Conservation (phyloP, 306 rosid genomes). For the Rosa multiflora region DNA sequence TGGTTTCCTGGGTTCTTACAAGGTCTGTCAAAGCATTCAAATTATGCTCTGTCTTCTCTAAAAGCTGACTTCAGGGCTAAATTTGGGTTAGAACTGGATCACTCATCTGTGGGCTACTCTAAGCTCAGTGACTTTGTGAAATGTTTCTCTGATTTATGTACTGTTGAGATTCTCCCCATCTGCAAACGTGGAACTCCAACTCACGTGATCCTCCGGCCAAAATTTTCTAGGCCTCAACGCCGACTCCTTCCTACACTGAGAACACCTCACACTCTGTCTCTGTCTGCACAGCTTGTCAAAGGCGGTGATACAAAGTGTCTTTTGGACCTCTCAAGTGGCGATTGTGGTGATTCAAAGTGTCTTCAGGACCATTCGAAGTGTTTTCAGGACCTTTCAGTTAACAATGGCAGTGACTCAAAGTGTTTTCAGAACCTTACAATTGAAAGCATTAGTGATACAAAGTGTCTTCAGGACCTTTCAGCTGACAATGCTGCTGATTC, state of each 20-base stretch:
- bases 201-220: conserved; percentile 39
- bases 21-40: conserved; percentile 27
- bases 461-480: conserved; percentile 9
- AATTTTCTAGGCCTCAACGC: conserved; percentile 9
- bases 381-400: background rate
- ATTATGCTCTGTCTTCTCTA: conserved; percentile 44
- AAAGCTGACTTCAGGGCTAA: conserved; percentile 36
- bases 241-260: background rate
- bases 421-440: conserved; percentile 12
- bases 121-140: conserved; percentile 44
- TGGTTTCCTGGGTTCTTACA: conserved; percentile 39
- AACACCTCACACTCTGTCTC: background rate
- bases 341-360: background rate
- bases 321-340: background rate
- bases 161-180: conserved; percentile 24
- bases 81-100: conserved; percentile 41
- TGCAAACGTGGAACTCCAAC: conserved; percentile 27
- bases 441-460: conserved; percentile 1
- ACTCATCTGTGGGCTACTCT: conserved; percentile 37
- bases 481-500: background rate
- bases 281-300: conserved; percentile 2
- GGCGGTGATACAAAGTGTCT: conserved; percentile 9
- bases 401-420: conserved; percentile 8
- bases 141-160: conserved; percentile 32
- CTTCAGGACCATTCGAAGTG: background rate